These are phyloP conservation scores for Colletotrichum neosansevieriae DNA, from an alignment of 2,329 filamentous ascomycete genomes.

Conservation along the genomic window DNA sequence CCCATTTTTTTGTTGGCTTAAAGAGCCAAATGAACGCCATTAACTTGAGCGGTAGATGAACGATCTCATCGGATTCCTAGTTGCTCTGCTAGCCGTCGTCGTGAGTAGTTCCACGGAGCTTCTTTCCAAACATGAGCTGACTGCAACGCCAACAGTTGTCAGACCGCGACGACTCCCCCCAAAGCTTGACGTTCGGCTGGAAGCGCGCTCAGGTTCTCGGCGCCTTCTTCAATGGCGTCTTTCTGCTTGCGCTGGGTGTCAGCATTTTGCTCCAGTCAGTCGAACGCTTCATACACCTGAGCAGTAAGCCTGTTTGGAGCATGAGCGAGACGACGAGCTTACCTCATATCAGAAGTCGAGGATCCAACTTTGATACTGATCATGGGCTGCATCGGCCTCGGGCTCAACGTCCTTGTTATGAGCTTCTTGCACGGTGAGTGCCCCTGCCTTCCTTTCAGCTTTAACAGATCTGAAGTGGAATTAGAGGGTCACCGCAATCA, in stretches of 20 bases:
- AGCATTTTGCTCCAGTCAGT: conserved; percentile 81
- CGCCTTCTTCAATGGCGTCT: conserved; percentile 84
- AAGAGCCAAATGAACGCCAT: neutral
- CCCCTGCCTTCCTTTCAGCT: neutral
- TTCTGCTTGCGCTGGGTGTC: conserved; percentile 77
- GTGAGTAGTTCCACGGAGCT: conserved; percentile 53
- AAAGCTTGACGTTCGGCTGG: conserved; percentile 79
- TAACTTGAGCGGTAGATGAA: conserved; percentile 64
- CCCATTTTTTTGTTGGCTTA: too few species aligned
- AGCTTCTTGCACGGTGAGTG: conserved; percentile 72
- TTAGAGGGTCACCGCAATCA: neutral
- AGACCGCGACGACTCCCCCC: conserved; percentile 66
- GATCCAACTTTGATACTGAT: conserved; percentile 76
- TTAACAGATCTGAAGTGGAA: neutral
- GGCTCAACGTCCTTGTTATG: conserved; percentile 75
- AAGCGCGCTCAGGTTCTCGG: conserved; percentile 79
- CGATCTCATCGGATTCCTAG: conserved; percentile 76
- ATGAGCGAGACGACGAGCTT: neutral
- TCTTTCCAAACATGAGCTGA: neutral
- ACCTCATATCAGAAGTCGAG: conserved; percentile 63
- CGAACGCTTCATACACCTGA: conserved; percentile 73
- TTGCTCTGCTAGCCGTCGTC: conserved; percentile 73
- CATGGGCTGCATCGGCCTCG: conserved; percentile 75
- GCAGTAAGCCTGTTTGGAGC: conserved; percentile 56
- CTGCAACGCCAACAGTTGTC: conserved; percentile 59